These are phyloP conservation scores for Globisporangium ultimum DNA, from an alignment of 352 stramenopile genomes.

Conservation along the genomic window DNA sequence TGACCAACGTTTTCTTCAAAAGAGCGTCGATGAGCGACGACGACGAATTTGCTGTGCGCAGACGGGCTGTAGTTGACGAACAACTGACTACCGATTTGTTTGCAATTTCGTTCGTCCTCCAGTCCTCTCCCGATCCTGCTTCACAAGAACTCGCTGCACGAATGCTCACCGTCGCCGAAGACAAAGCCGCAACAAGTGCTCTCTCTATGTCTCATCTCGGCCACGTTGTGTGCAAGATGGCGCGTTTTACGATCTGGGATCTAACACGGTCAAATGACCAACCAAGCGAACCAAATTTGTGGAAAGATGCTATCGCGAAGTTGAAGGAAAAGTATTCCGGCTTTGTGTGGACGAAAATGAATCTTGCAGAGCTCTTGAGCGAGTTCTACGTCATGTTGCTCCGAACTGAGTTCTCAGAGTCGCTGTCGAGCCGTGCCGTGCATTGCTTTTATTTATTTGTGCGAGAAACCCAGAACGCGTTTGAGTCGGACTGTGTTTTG, in stretches of 20 bases:
- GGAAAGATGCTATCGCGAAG: conserved; percentile 38
- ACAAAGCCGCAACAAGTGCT: conserved; percentile 30
- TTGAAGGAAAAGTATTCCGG: conserved; percentile 69
- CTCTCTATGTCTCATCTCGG: conserved; percentile 55
- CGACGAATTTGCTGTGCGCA: neutral
- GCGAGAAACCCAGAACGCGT: conserved; percentile 32
- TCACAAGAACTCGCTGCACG: conserved; percentile 34
- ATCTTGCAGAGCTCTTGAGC: conserved; percentile 54
- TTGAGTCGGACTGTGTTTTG: conserved; percentile 37
- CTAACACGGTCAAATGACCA: conserved; percentile 32
- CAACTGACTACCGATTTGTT: conserved; percentile 73
- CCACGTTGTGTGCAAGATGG: conserved; percentile 67
- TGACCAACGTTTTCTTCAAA: conserved; percentile 7
- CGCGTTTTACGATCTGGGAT: conserved; percentile 54
- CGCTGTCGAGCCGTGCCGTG: conserved; percentile 43
- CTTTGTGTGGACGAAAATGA: conserved; percentile 63
- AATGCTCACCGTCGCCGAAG: conserved; percentile 49
- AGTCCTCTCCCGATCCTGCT: conserved; percentile 13
- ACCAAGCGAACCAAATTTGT: conserved; percentile 29
- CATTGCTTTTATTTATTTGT: conserved; percentile 69
- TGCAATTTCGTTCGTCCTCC: conserved; percentile 60
- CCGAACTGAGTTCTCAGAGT: conserved; percentile 29
- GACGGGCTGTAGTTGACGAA: conserved; percentile 27
- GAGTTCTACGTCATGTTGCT: conserved; percentile 65
- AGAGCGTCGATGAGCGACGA: neutral